Percentiles rank a stretch among this genome's conserved stretches.
Evolutionary conservation across 2,329 filamentous ascomycete genomes (phyloP).

Genomic region (Pestalotiopsis sp.): DNA sequence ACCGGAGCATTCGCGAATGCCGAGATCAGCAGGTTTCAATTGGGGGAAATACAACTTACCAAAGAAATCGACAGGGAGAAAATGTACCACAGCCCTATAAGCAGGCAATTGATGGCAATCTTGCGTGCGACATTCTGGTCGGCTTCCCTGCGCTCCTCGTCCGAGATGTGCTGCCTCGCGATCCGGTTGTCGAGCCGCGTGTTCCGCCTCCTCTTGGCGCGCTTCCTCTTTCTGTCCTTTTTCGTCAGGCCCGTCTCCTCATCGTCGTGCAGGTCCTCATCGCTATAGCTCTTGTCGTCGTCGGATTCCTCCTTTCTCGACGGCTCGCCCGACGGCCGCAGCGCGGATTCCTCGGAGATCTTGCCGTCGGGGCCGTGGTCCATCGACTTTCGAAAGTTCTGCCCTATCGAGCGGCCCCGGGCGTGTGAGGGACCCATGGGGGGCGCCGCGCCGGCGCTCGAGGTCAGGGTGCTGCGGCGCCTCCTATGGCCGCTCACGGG

Average conservation of each 20-base stretch:
- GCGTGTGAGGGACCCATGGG: slow-evolving; percentile 19
- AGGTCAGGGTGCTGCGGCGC: slow-evolving; percentile 58
- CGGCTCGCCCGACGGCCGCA: slow-evolving; percentile 17
- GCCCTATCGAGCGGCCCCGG: slow-evolving; percentile 26
- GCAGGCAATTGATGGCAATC: slow-evolving; percentile 72
- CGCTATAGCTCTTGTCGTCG: slow-evolving; percentile 61
- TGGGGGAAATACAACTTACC: slow-evolving; percentile 52
- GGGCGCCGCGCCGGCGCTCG: slow-evolving; percentile 39
- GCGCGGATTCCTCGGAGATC: slow-evolving; percentile 46
- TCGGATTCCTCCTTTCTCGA: slow-evolving; percentile 33
- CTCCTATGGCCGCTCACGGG: slow-evolving; percentile 51
- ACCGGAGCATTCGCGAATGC: background rate
- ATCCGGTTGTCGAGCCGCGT: slow-evolving; percentile 72
- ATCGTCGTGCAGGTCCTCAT: slow-evolving; percentile 79
- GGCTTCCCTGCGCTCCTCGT: slow-evolving; percentile 74
- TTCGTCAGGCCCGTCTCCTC: slow-evolving; percentile 87
- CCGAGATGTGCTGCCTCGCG: slow-evolving; percentile 63
- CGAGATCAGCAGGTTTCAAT: background rate
- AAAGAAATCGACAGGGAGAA: slow-evolving; percentile 94
- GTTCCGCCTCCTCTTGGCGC: slow-evolving; percentile 67
- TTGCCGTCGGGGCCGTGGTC: slow-evolving; percentile 42
- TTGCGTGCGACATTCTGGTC: slow-evolving; percentile 73
- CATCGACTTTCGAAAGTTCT: slow-evolving; percentile 27
- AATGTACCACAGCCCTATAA: slow-evolving; percentile 86
- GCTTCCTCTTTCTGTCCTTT: slow-evolving; percentile 70